Percentiles rank a stretch among this genome's conserved stretches.
Conservation (phyloP, 495 filamentous ascomycete species). For the Daldinia grandis region DNA sequence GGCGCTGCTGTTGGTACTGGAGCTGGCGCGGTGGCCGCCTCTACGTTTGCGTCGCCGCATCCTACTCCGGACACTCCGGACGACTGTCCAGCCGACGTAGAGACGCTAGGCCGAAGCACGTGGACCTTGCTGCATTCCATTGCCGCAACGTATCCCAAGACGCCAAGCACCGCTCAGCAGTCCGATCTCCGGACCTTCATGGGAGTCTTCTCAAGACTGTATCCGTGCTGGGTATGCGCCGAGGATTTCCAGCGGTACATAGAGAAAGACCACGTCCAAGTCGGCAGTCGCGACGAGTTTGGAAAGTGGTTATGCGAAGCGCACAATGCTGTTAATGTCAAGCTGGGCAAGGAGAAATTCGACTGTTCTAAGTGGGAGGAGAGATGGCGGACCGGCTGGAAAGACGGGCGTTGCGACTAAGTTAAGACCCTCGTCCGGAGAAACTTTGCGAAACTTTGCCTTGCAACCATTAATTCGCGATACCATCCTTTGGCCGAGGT, state of each 20-base stretch:
- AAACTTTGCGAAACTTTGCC: too few species aligned
- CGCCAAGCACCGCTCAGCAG: constrained; percentile 72
- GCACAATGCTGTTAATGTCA: constrained; percentile 96
- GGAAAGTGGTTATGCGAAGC: constrained; percentile 96
- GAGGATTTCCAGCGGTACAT: constrained; percentile 91
- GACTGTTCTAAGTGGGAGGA: constrained; percentile 94
- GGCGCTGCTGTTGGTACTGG: constrained; percentile 44
- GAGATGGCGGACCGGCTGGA: constrained; percentile 93
- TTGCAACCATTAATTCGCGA: not conserved
- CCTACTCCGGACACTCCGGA: constrained; percentile 47
- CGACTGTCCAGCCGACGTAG: constrained; percentile 84
- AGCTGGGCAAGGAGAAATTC: constrained; percentile 90
- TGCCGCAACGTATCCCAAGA: constrained; percentile 81
- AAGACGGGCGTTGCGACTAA: constrained; percentile 74
- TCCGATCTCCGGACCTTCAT: constrained; percentile 81
- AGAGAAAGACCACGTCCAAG: constrained; percentile 71
- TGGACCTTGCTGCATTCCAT: constrained; percentile 96
- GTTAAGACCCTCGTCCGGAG: not conserved
- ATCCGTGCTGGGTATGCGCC: constrained; percentile 95
- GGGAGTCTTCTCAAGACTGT: constrained; percentile 77
- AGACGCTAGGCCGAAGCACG: constrained; percentile 79
- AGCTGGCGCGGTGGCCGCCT: constrained; percentile 39
- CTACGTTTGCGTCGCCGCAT: constrained; percentile 35
- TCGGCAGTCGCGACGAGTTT: constrained; percentile 75
- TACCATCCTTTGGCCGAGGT: constrained; percentile 1